Evolutionary conservation across 352 stramenopile species (phyloP).

Genomic region (Phytopythium boreale): DNA sequence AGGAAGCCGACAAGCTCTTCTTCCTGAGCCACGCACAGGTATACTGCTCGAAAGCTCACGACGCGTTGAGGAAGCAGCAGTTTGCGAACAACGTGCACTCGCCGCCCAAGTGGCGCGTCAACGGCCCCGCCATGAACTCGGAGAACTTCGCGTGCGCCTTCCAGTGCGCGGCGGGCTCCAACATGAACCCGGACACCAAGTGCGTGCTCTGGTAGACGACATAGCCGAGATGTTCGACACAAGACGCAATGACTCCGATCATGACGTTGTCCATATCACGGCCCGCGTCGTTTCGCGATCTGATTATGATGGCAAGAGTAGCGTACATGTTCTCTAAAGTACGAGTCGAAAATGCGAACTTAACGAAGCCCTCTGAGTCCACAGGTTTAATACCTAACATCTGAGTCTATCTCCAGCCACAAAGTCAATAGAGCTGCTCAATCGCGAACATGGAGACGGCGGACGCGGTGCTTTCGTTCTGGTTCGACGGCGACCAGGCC

Average conservation of each 20-base stretch:
- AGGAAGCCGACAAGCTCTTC: slow-evolving; percentile 50
- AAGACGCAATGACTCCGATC: too few species aligned
- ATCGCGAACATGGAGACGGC: background rate
- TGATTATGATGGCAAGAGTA: background rate
- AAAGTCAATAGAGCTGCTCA: background rate
- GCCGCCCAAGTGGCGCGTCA: slow-evolving; percentile 39
- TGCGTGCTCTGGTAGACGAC: slow-evolving; percentile 35
- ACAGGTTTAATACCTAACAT: background rate
- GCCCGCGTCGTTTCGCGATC: background rate
- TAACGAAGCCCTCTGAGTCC: too few species aligned
- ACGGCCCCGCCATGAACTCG: slow-evolving; percentile 62
- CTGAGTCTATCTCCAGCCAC: background rate
- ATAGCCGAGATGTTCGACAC: too few species aligned
- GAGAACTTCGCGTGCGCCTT: slow-evolving; percentile 46
- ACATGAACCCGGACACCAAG: slow-evolving; percentile 53
- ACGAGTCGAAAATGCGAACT: too few species aligned
- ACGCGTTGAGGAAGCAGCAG: too few species aligned
- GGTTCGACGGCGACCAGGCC: slow-evolving; percentile 50
- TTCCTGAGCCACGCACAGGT: slow-evolving; percentile 41
- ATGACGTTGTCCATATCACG: too few species aligned
- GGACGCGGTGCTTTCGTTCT: slow-evolving; percentile 49
- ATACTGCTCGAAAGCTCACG: too few species aligned
- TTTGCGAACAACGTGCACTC: slow-evolving; percentile 28
- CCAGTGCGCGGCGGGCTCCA: slow-evolving; percentile 25
- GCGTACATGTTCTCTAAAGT: too few species aligned